phyloP scores from a whole-genome alignment of 768 basidiomycete genomes.

The Auriscalpium microsporum region DNA sequence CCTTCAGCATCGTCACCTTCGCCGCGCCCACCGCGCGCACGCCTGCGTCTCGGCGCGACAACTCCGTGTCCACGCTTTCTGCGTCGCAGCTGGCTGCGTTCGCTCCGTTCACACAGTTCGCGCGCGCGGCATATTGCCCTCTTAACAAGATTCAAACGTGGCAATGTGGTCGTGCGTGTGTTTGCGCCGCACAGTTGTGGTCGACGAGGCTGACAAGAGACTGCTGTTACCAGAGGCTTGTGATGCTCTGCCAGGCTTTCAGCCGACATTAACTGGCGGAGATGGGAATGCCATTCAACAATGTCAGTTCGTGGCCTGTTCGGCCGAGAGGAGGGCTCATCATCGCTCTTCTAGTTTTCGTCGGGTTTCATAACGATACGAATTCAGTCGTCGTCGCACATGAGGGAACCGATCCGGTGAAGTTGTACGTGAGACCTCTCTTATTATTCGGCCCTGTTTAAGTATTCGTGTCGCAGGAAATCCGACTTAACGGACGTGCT shows the following conservation, averaged over 20 bases:
- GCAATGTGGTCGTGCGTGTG: conserved; percentile 35
- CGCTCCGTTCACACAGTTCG: conserved; percentile 42
- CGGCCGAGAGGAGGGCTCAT: neutral
- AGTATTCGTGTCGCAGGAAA: neutral
- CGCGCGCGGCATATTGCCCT: conserved; percentile 47
- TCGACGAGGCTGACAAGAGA: neutral
- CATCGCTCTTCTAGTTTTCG: conserved; percentile 7
- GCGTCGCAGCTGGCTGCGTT: conserved; percentile 28
- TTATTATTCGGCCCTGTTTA: neutral
- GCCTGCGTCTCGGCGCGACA: neutral
- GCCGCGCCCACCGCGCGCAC: neutral
- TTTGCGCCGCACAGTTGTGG: neutral
- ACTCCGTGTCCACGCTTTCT: conserved; percentile 19
- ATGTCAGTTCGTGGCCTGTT: conserved; percentile 26
- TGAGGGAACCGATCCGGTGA: conserved; percentile 9
- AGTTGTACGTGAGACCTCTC: conserved; percentile 1
- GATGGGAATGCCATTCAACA: conserved; percentile 40
- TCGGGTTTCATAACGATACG: conserved; percentile 10
- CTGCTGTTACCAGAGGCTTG: conserved; percentile 29
- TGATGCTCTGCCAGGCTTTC: conserved; percentile 31
- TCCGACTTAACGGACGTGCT: conserved; percentile 6
- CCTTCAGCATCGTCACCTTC: neutral
- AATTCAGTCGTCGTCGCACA: conserved; percentile 12
- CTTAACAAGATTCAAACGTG: conserved; percentile 29
- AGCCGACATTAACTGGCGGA: conserved; percentile 36